Conservation (phyloP, 495 filamentous ascomycete species). For the Schizothecium vesticola region DNA sequence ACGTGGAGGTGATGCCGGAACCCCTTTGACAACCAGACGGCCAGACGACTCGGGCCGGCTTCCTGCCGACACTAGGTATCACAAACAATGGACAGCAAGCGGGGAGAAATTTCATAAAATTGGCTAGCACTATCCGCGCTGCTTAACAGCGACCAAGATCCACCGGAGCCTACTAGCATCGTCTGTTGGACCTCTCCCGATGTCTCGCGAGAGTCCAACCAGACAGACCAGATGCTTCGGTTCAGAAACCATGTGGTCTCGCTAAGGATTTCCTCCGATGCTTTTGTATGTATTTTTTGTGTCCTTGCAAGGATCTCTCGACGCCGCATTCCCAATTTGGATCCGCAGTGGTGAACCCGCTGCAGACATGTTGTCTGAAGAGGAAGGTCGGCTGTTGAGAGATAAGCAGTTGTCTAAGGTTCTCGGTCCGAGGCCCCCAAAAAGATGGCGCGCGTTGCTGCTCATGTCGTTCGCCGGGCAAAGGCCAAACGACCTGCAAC, state of each 20-base stretch:
- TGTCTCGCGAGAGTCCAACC: background rate
- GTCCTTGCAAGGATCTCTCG: background rate
- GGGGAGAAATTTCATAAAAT: background rate
- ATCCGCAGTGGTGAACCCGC: background rate
- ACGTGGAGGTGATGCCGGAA: background rate
- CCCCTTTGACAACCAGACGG: background rate
- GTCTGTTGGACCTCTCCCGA: background rate
- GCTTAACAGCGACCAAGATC: background rate
- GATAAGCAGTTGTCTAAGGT: background rate
- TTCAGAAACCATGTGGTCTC: background rate
- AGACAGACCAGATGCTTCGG: background rate
- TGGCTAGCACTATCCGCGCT: background rate
- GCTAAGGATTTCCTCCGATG: background rate
- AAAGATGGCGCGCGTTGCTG: background rate
- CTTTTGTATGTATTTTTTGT: background rate
- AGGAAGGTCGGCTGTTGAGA: background rate
- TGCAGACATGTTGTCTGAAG: background rate
- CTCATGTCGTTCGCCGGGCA: constrained; percentile 17
- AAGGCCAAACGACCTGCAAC: constrained; percentile 14
- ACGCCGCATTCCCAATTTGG: background rate
- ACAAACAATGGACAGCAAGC: background rate
- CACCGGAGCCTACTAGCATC: background rate
- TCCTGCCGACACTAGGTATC: no score
- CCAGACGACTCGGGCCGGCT: background rate
- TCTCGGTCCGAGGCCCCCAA: background rate